These are phyloP conservation scores for Diplodia sapinea DNA, from an alignment of 2,329 filamentous ascomycete species.

Conservation along the genomic window DNA sequence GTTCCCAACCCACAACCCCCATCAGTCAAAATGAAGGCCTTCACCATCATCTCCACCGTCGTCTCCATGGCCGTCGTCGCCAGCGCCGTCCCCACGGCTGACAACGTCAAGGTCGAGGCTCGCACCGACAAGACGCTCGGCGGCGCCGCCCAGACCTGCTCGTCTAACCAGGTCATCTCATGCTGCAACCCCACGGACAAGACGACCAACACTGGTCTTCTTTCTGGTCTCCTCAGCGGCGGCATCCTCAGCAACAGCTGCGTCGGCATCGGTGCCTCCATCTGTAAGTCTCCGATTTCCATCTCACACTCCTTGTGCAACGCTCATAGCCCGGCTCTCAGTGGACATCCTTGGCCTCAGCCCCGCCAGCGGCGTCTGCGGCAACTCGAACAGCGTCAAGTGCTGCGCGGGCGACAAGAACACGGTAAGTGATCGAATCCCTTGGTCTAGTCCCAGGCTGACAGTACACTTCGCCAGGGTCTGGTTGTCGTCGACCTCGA, in stretches of 20 bases:
- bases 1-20: slow-evolving; percentile 9
- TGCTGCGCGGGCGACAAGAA: slow-evolving; percentile 35
- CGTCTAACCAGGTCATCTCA: slow-evolving; percentile 32
- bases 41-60: slow-evolving; percentile 29
- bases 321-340: not conserved
- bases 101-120: not conserved
- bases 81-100: slow-evolving; percentile 28
- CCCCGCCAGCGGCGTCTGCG: not conserved
- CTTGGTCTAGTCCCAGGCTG: not conserved
- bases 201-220: slow-evolving; percentile 30
- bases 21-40: slow-evolving; percentile 35
- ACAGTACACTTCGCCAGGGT: not conserved
- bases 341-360: not conserved
- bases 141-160: slow-evolving; percentile 30
- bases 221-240: slow-evolving; percentile 27
- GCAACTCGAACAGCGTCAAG: slow-evolving; percentile 31
- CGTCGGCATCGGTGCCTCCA: not conserved
- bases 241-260: slow-evolving; percentile 31
- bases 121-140: slow-evolving; percentile 30
- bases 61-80: slow-evolving; percentile 33
- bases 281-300: not conserved
- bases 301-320: not conserved
- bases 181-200: slow-evolving; percentile 34
- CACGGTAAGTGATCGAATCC: slow-evolving; percentile 26
- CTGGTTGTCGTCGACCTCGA: not conserved